Evolutionary conservation across 2,329 filamentous ascomycete species (phyloP).

Genomic region (Hortaea werneckii): DNA sequence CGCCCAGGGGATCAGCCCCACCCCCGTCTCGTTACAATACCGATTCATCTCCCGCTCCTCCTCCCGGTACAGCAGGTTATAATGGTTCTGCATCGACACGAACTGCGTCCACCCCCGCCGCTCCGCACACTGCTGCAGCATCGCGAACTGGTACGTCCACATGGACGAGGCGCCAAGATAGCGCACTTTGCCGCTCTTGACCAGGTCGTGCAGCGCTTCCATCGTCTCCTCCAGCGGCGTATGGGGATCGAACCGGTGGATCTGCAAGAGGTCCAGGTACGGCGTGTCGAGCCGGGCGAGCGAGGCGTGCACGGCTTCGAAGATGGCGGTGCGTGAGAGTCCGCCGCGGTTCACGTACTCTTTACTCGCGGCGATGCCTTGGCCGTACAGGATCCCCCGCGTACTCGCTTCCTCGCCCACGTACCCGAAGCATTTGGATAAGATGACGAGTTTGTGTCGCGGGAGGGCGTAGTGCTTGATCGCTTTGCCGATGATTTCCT

Average conservation of each 20-base stretch:
- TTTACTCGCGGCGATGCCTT: conserved; percentile 28
- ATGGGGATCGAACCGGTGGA: conserved; percentile 47
- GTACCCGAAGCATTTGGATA: conserved; percentile 53
- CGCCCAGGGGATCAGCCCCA: conserved; percentile 31
- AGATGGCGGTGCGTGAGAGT: conserved; percentile 53
- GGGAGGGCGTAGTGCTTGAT: conserved; percentile 57
- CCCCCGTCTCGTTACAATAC: conserved; percentile 31
- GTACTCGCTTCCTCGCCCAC: conserved; percentile 28
- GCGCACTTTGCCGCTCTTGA: conserved; percentile 34
- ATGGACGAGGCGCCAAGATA: conserved; percentile 38
- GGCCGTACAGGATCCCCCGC: conserved; percentile 29
- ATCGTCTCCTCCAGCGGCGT: conserved; percentile 38
- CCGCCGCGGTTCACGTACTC: conserved; percentile 40
- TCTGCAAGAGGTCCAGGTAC: conserved; percentile 53
- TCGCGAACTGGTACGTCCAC: conserved; percentile 37
- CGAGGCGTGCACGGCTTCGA: conserved; percentile 53
- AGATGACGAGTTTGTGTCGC: conserved; percentile 53
- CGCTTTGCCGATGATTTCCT: conserved; percentile 57
- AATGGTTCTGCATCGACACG: conserved; percentile 44
- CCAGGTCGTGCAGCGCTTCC: conserved; percentile 36
- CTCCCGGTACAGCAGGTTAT: conserved; percentile 42
- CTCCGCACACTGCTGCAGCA: conserved; percentile 41
- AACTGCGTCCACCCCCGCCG: conserved; percentile 40
- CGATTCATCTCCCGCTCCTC: conserved; percentile 37
- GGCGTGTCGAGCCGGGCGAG: conserved; percentile 42